A percentile compares a stretch with the other conserved stretches of the same genome.
phyloP scores from a whole-genome alignment of 441 rosid genomes.

The Hura crepitans region DNA sequence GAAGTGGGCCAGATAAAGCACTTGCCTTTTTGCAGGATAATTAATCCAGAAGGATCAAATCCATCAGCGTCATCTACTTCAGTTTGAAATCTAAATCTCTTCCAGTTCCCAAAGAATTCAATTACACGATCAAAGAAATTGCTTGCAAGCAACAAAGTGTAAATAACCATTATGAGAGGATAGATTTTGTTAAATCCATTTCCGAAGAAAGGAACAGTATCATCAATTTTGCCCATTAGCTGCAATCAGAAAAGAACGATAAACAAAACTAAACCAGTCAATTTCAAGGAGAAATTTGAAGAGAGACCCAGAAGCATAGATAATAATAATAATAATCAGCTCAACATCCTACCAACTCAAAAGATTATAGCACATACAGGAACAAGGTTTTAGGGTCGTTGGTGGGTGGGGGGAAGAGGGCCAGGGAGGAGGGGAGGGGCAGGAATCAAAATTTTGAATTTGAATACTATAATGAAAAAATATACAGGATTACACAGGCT shows the following conservation, averaged over 20 bases:
- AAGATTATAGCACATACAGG: not conserved
- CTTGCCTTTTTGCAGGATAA: conserved; percentile 82
- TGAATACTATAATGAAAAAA: not conserved
- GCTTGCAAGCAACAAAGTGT: conserved; percentile 87
- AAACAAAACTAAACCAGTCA: conserved; percentile 15
- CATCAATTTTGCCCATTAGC: conserved; percentile 92
- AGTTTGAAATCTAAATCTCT: conserved; percentile 72
- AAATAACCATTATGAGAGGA: conserved; percentile 95
- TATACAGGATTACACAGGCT: conserved; percentile 4
- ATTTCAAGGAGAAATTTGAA: conserved; percentile 15
- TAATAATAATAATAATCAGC: not conserved
- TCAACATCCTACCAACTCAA: not conserved
- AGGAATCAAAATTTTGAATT: not conserved
- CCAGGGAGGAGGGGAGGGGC: no score
- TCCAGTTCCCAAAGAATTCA: conserved; percentile 93
- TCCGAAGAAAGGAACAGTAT: conserved; percentile 79
- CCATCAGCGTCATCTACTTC: conserved; percentile 86
- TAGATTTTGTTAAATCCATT: conserved; percentile 79
- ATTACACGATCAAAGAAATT: conserved; percentile 86
- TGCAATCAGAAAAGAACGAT: conserved; percentile 37
- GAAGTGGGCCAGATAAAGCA: conserved; percentile 2
- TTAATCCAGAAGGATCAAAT: conserved; percentile 86
- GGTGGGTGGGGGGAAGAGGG: not conserved
- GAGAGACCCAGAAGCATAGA: not conserved
- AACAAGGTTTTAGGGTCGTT: no score